These are phyloP conservation scores for Bisporella sp. DNA, from an alignment of 2,329 filamentous ascomycete genomes.

Conservation along the genomic window DNA sequence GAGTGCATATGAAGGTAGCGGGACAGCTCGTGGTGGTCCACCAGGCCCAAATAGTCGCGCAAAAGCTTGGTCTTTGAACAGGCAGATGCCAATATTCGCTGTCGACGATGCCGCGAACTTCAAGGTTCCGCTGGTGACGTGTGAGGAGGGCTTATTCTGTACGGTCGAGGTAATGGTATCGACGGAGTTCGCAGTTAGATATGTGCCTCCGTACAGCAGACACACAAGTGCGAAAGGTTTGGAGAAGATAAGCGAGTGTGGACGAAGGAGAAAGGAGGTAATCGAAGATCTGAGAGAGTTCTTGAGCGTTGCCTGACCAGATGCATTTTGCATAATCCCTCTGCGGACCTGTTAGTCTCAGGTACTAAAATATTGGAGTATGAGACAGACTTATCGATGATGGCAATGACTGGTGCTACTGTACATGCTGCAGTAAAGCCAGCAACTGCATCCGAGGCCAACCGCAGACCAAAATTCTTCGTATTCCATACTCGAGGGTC, in stretches of 20 bases:
- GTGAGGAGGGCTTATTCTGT: conserved; percentile 45
- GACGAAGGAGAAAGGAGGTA: conserved; percentile 47
- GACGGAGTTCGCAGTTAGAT: conserved; percentile 79
- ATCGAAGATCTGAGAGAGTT: conserved; percentile 54
- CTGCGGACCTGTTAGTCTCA: conserved; percentile 32
- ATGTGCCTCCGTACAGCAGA: conserved; percentile 80
- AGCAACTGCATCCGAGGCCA: conserved; percentile 61
- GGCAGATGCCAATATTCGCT: conserved; percentile 79
- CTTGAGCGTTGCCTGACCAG: conserved; percentile 53
- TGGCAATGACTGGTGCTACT: conserved; percentile 77
- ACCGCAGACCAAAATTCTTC: conserved; percentile 57
- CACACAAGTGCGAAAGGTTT: conserved; percentile 64
- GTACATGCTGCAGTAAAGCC: conserved; percentile 66
- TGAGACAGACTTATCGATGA: conserved; percentile 69
- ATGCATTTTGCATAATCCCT: conserved; percentile 78
- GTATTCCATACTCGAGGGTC: conserved; percentile 59
- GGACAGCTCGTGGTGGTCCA: conserved; percentile 49
- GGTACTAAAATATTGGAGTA: conserved; percentile 2
- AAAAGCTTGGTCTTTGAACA: conserved; percentile 86
- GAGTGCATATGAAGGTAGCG: conserved; percentile 64
- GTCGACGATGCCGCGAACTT: conserved; percentile 77
- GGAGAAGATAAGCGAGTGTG: conserved; percentile 54
- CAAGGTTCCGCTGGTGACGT: conserved; percentile 63
- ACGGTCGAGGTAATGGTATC: conserved; percentile 71
- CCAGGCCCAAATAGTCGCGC: conserved; percentile 72